Base-by-base conservation (phyloP, 2,329 filamentous ascomycete genomes). In the Davidsoniella eucalypti region DNA sequence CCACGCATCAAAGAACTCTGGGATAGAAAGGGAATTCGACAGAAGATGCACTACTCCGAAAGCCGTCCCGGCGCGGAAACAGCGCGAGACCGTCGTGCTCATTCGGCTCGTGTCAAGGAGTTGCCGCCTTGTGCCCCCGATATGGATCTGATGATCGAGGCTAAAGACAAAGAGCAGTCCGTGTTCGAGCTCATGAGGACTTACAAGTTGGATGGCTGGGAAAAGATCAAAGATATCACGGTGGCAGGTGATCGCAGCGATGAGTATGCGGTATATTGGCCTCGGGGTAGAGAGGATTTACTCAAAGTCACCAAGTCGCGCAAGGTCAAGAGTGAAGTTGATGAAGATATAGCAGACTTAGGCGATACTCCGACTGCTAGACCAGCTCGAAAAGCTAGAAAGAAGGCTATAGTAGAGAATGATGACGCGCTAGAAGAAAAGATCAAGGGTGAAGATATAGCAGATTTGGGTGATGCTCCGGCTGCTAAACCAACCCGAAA, bases 91-190 rank as follows among this genome's bases (percentile, higher is more conserved):
- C 72, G 88, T 25, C 75, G 90, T 52, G 95, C 94, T 64, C 90
- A 96, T 60, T 87, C 80, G 36, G 73, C 86, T 0, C 76, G 90
- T 7, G 87, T 94, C 1, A 72, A 73, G 56, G 84, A 80, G 0
- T 65, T 96, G 1, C 90, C 90, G 1, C 88, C 90, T 0, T 95
- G 90, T 58, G 72, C 80, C 3, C 68, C 76, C 1, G 80, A 83
- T 29, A 92, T 93, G 82, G 90, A 95, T 60, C 70, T 96, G n/a
- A 96, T 96, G 90, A 95, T 96, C 54, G 90, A 96, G 66, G 90
- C 90, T 44, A 96, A 96, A 63, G 90, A 95, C 61, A 96, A 96
- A 64, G 90, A 96, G 62, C 90, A 96, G 63, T 87, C 90, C 0
- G 87, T 95, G 0, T 94, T 96, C 58, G 87, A 94, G 56, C 71